Percentiles rank a stretch among this genome's conserved stretches.
phyloP scores from a whole-genome alignment of 2,329 filamentous ascomycete genomes.

The Penicillium hordei region DNA sequence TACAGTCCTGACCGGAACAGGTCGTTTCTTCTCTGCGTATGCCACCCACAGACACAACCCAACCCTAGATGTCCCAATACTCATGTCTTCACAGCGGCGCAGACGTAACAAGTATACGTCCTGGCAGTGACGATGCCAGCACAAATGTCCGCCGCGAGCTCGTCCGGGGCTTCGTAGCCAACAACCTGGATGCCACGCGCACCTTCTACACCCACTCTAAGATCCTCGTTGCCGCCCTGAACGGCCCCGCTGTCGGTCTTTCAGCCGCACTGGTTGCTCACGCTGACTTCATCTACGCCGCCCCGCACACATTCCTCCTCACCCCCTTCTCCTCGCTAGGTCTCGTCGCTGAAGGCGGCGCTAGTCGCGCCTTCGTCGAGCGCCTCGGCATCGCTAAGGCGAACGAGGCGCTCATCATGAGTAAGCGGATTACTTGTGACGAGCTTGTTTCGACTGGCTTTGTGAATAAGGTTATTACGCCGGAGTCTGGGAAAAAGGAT shows the following conservation, averaged over 20 bases:
- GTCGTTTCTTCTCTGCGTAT: constrained; percentile 83
- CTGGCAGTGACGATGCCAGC: constrained; percentile 37
- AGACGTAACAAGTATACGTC: constrained; percentile 64
- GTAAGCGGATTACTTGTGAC: constrained; percentile 68
- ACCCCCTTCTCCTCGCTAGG: constrained; percentile 90
- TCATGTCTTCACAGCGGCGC: constrained; percentile 63
- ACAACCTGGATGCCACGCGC: constrained; percentile 86
- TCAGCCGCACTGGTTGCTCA: constrained; percentile 79
- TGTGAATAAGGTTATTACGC: constrained; percentile 76
- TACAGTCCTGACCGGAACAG: constrained; percentile 80
- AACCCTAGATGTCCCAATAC: background rate
- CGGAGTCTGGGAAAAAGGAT: constrained; percentile 54
- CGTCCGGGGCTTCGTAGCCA: constrained; percentile 71
- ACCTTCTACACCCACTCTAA: constrained; percentile 93
- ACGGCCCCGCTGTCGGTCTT: constrained; percentile 87
- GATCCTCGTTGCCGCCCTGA: constrained; percentile 85
- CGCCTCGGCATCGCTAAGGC: constrained; percentile 77
- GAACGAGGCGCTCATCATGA: constrained; percentile 92
- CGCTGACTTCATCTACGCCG: constrained; percentile 89
- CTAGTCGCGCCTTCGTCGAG: constrained; percentile 74
- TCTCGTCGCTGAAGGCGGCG: constrained; percentile 83
- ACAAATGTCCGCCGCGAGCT: constrained; percentile 56
- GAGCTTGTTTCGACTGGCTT: constrained; percentile 77
- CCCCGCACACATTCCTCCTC: constrained; percentile 78
- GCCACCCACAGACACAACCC: background rate